Evolutionary conservation across 805 yeast species (phyloP), one percentile per base, ranked within the genome.

Genomic region (Candida awuae): DNA sequence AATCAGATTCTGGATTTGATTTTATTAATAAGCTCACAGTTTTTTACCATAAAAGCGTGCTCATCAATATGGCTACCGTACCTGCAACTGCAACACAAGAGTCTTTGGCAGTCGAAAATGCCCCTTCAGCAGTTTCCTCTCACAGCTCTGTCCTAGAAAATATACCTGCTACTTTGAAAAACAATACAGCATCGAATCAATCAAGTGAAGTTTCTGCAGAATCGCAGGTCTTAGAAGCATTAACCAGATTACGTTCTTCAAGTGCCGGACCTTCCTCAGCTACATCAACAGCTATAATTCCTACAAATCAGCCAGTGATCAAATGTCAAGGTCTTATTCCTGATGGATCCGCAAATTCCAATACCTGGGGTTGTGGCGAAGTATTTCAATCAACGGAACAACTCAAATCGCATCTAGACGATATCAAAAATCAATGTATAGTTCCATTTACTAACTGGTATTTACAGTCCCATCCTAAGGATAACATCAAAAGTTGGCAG

Each of bases 281-380:
- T 16, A 7, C 37, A 13, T 4, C 37, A 7, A 19, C 19, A 7
- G n/a, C n/a, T n/a, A n/a, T n/a, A n/a, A n/a, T n/a, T n/a, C n/a
- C n/a, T n/a, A n/a, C n/a, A n/a, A n/a, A n/a, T 19, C 32, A 17
- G 8, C 15, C 15, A 5, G 4, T 4, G 7, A 7, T 21, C 32
- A 20, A 15, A 16, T 15, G 16, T n/a, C 31, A 18, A 29, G 15
- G 32, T 8, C 17, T 17, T 16, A 29, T 29, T 16, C 17, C 28
- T 8, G 14, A 20, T 12, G 31, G 17, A 3, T 8, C 15, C 13
- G 8, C 14, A 13, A 6, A 17, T 12, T 14, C 8, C 13, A 17
- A 15, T 23, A 35, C 18, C 32, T 43, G 43, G 43, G 46, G 46
- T 12, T 43, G 46, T 36, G 43, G 39, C 22, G 26, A 25, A 16